Conservation (phyloP, 2,329 filamentous ascomycete genomes). For the Cytospora mali region DNA sequence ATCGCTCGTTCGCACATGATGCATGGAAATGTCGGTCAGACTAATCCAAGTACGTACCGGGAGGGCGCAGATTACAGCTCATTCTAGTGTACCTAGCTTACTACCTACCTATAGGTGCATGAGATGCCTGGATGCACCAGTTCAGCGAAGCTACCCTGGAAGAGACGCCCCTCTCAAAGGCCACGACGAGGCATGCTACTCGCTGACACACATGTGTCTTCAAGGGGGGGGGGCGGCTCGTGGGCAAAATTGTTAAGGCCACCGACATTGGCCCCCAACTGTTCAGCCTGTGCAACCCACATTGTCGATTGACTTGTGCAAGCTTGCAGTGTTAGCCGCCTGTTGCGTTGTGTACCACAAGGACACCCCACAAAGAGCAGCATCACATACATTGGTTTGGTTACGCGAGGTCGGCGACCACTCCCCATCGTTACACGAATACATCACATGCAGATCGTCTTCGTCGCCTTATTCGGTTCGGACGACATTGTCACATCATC, state of each 20-base stretch:
- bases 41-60: conserved; percentile 9
- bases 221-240: background rate
- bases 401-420: conserved; percentile 6
- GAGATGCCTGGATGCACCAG: conserved; percentile 4
- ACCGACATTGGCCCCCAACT: conserved; percentile 20
- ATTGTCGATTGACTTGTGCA: background rate
- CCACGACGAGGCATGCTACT: conserved; percentile 7
- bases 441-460: conserved; percentile 5
- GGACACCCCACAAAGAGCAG: background rate
- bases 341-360: background rate
- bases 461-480: background rate
- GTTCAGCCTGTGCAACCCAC: background rate
- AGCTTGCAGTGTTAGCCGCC: background rate
- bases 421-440: conserved; percentile 6
- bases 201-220: conserved; percentile 16
- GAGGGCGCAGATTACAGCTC: conserved; percentile 6
- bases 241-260: conserved; percentile 22
- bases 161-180: conserved; percentile 3
- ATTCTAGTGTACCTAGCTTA: too few species aligned
- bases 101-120: conserved; percentile 5
- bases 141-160: background rate
- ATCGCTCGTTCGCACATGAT: conserved; percentile 2
- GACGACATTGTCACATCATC: conserved; percentile 3
- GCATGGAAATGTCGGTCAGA: conserved; percentile 17
- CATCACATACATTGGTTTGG: conserved; percentile 7